A percentile compares a stretch with the other conserved stretches of the same genome.
Conservation (phyloP, 495 filamentous ascomycete genomes). For the Podospora pseudopauciseta region DNA sequence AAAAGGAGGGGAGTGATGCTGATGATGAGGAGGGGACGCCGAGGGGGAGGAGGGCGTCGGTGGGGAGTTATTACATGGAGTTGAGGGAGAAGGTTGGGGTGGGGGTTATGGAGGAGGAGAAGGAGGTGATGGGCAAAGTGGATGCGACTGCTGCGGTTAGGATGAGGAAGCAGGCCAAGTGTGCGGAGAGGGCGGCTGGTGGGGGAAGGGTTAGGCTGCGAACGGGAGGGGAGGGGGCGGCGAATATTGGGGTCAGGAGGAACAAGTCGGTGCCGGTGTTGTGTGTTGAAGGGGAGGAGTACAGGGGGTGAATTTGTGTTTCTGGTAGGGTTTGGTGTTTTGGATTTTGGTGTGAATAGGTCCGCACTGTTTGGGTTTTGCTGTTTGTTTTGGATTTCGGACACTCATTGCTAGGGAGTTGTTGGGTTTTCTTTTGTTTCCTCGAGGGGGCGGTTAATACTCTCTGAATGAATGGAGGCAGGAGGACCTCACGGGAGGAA, state of each 20-base stretch:
- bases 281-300: conserved; percentile 3
- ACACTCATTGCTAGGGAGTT: not conserved
- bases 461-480: not conserved
- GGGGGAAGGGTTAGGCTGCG: conserved; percentile 1
- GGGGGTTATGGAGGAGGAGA: conserved; percentile 8
- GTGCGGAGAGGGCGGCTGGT: conserved; percentile 12
- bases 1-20: not conserved
- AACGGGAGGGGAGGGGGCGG: conserved; percentile 1
- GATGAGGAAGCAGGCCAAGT: conserved; percentile 34
- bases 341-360: not conserved
- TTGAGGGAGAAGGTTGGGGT: conserved; percentile 33
- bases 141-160: conserved; percentile 29
- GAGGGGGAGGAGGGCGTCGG: conserved; percentile 17
- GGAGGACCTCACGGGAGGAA: not conserved
- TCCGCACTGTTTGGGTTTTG: not conserved
- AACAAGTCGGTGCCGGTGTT: conserved; percentile 3
- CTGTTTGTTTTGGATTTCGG: not conserved
- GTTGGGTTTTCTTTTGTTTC: not conserved
- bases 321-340: not conserved
- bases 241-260: not conserved
- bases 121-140: conserved; percentile 20
- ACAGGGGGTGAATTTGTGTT: not conserved
- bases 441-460: not conserved
- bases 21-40: conserved; percentile 8
- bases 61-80: conserved; percentile 25